Evolutionary conservation across 257 asterid species (phyloP).

Genomic region (Nicotiana tomentosiformis): DNA sequence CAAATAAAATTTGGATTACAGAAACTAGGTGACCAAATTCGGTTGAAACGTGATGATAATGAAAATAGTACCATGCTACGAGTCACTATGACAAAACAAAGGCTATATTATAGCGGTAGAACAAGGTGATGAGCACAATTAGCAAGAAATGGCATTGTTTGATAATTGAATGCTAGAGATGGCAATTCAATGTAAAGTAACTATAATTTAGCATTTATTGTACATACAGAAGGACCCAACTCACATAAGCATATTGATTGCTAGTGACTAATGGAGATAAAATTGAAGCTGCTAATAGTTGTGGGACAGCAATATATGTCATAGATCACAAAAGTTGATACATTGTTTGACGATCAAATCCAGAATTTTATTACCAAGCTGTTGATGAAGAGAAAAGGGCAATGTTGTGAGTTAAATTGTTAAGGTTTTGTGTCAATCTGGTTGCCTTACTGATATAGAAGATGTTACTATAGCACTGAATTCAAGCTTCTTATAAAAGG

Average conservation of each 20-base stretch:
- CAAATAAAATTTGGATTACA: too few relatives aligned
- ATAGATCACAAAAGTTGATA: neutral
- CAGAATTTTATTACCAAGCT: neutral
- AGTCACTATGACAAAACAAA: too few relatives aligned
- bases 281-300: neutral
- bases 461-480: neutral
- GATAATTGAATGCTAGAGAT: too few relatives aligned
- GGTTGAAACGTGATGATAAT: too few relatives aligned
- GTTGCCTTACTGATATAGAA: neutral
- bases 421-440: neutral
- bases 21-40: too few relatives aligned
- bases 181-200: neutral
- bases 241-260: neutral
- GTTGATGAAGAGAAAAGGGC: neutral
- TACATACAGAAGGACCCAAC: neutral
- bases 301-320: neutral
- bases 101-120: too few relatives aligned
- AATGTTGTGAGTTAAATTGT: neutral
- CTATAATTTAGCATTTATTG: neutral
- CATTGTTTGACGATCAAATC: neutral
- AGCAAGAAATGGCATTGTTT: too few relatives aligned
- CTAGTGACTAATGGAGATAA: neutral
- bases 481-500: slow-evolving; percentile 4
- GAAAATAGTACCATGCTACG: too few relatives aligned
- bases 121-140: too few relatives aligned